Conservation (phyloP, 768 basidiomycete species). For the Trametes elegans region DNA sequence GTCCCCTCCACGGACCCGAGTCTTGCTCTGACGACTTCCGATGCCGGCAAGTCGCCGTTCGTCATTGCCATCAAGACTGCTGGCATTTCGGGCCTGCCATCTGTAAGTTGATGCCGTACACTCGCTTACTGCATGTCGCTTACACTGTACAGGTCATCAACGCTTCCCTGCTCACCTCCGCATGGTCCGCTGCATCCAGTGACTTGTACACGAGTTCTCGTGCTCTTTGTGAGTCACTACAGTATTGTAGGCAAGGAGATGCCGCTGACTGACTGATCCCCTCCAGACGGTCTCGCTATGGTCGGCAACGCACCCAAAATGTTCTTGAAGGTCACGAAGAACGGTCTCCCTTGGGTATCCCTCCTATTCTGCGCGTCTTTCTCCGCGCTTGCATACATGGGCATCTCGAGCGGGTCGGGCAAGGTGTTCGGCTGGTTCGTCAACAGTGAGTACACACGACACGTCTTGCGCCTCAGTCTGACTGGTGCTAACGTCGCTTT, state of each 20-base stretch:
- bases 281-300: constrained; percentile 72
- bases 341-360: constrained; percentile 75
- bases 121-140: constrained; percentile 6
- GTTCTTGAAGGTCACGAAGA: constrained; percentile 65
- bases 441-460: constrained; percentile 40
- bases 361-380: constrained; percentile 70
- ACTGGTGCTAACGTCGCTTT: background rate
- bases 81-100: constrained; percentile 85
- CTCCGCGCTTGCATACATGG: constrained; percentile 80
- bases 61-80: constrained; percentile 85
- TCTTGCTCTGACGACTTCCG: constrained; percentile 52
- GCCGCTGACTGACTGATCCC: background rate
- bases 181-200: constrained; percentile 89
- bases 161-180: constrained; percentile 80
- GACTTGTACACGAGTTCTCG: constrained; percentile 89
- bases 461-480: background rate
- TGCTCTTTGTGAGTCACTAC: constrained; percentile 62
- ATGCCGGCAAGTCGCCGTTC: constrained; percentile 74
- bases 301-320: constrained; percentile 81
- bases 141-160: constrained; percentile 60
- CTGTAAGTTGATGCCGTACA: constrained; percentile 43
- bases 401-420: constrained; percentile 59
- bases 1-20: constrained; percentile 66
- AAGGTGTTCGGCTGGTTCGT: constrained; percentile 79
- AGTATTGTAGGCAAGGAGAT: background rate